Conservation (phyloP, 768 basidiomycete species). For the Boletus bicolor region DNA sequence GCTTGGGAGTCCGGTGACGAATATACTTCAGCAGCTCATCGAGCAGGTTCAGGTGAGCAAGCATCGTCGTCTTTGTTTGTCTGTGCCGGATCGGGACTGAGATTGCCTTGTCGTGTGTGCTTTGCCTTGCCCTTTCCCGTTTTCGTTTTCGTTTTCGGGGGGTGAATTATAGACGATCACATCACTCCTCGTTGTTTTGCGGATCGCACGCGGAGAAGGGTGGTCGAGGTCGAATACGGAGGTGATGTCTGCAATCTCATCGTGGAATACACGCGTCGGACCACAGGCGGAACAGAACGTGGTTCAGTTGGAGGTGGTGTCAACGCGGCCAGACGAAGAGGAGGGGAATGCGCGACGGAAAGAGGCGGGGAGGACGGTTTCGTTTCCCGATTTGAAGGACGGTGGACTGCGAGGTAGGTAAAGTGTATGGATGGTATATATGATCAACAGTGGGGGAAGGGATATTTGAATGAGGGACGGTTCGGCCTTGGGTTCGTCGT, state of each 20-base stretch:
- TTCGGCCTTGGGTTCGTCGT: too few species aligned
- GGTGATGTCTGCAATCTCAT: neutral
- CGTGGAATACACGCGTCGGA: neutral
- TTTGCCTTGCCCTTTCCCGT: neutral
- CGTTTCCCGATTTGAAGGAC: neutral
- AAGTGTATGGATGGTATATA: too few species aligned
- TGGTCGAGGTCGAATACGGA: constrained; percentile 16
- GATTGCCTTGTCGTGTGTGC: neutral
- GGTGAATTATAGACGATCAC: constrained; percentile 33
- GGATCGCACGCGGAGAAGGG: constrained; percentile 36
- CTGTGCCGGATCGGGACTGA: neutral
- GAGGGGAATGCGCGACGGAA: neutral
- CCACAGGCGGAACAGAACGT: neutral
- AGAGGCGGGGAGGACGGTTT: neutral
- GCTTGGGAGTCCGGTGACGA: constrained; percentile 37
- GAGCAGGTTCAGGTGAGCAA: constrained; percentile 8
- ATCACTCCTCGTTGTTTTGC: constrained; percentile 38
- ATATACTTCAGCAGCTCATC: constrained; percentile 32
- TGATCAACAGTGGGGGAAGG: too few species aligned
- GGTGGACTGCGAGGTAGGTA: too few species aligned
- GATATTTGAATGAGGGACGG: too few species aligned
- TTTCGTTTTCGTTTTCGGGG: neutral
- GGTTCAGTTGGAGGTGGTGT: neutral
- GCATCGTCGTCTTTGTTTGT: neutral
- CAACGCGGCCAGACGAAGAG: neutral